A percentile compares a stretch with the other conserved stretches of the same genome.
These are phyloP conservation scores for Lathyrus tuberosus DNA, from an alignment of 306 rosid genomes.

Conservation along the genomic window DNA sequence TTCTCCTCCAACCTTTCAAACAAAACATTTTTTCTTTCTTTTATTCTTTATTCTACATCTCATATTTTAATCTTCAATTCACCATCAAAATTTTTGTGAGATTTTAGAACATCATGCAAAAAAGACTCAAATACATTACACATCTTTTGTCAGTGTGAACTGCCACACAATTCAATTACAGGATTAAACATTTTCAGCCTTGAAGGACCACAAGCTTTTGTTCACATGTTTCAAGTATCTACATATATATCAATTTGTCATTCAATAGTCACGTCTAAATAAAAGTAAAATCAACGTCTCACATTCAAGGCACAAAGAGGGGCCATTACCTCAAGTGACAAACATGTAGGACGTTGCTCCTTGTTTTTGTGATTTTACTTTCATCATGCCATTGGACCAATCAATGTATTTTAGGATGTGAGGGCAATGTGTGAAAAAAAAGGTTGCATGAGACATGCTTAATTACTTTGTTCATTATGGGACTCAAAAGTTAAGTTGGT, in stretches of 20 bases:
- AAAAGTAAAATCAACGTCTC: too few species aligned
- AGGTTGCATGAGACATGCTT: background rate
- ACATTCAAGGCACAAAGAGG: background rate
- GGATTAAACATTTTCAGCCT: too few species aligned
- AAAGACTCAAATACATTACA: too few species aligned
- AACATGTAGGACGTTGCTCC: background rate
- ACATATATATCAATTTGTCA: background rate
- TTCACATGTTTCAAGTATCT: conserved; percentile 5
- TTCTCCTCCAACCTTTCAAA: too few species aligned
- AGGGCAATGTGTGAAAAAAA: background rate
- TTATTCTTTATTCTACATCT: too few species aligned
- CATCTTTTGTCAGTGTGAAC: too few species aligned
- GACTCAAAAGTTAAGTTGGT: too few species aligned
- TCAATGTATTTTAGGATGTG: background rate
- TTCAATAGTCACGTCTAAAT: background rate
- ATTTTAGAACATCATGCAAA: too few species aligned
- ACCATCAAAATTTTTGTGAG: too few species aligned
- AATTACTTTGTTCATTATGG: background rate
- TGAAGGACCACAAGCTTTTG: background rate
- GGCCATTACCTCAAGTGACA: background rate
- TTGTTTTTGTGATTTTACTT: background rate
- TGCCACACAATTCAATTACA: too few species aligned
- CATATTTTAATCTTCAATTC: too few species aligned
- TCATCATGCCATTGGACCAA: background rate
- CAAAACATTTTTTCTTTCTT: too few species aligned